A percentile compares a stretch with the other conserved stretches of the same genome.
These are phyloP conservation scores for Volvox reticuliferus DNA, from an alignment of 139 green algal species.

Conservation along the genomic window DNA sequence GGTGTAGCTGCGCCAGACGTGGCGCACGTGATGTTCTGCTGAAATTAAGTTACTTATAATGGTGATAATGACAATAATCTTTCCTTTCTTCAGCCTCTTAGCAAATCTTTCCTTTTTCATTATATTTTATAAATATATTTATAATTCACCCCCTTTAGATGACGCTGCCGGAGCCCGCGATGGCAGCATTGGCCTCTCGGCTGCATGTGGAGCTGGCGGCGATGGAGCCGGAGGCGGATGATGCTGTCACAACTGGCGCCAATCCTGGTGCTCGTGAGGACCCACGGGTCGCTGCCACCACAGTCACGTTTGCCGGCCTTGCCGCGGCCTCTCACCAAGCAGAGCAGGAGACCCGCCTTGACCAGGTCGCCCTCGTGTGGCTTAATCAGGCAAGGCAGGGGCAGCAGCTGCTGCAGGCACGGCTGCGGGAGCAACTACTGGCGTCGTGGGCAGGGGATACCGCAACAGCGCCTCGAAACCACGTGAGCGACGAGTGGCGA, in stretches of 20 bases:
- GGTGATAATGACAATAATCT: no score
- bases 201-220: background rate
- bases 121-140: no score
- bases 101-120: no score
- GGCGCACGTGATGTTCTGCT: no score
- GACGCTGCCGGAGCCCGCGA: background rate
- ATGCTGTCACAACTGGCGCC: background rate
- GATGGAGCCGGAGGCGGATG: background rate
- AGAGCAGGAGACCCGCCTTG: slow-evolving; percentile 5
- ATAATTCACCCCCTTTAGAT: background rate
- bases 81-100: no score
- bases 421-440: background rate
- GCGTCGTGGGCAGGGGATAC: background rate
- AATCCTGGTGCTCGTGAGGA: background rate
- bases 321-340: background rate
- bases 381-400: background rate
- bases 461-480: no score
- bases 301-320: background rate
- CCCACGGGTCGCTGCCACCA: background rate
- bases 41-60: no score
- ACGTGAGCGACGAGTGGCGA: no score
- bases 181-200: background rate
- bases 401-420: background rate
- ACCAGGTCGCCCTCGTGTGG: slow-evolving; percentile 11
- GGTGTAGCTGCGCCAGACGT: no score